Conservation (phyloP, 2,329 filamentous ascomycete genomes). For the Talaromyces amestolkiae region DNA sequence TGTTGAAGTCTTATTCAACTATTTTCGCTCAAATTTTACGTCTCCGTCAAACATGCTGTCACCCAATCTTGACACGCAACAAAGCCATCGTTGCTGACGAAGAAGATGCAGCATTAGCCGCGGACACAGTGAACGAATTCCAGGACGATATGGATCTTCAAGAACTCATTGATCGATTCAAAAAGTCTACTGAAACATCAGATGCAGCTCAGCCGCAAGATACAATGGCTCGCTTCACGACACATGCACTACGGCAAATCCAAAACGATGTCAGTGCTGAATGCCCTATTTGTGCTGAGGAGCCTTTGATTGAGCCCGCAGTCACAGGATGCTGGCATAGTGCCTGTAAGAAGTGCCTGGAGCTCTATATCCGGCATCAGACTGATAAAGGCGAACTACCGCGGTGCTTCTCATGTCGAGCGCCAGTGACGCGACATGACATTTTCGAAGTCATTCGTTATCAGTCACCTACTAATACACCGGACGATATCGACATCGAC, state of each 20-base stretch:
- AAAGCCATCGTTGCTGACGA: constrained; percentile 82
- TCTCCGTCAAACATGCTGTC: constrained; percentile 89
- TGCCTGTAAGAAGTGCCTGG: constrained; percentile 88
- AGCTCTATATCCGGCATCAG: constrained; percentile 86
- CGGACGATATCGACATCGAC: constrained; percentile 45
- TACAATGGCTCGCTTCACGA: constrained; percentile 71
- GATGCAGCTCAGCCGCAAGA: constrained; percentile 48
- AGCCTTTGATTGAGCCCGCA: constrained; percentile 90
- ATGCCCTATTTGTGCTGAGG: constrained; percentile 91
- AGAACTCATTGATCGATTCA: constrained; percentile 80
- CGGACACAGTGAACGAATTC: constrained; percentile 75
- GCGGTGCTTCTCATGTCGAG: constrained; percentile 87
- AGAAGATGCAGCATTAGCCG: constrained; percentile 72
- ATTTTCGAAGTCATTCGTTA: constrained; percentile 90
- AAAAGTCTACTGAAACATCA: constrained; percentile 62
- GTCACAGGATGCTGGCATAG: constrained; percentile 98
- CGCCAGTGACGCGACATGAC: constrained; percentile 75
- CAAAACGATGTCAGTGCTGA: constrained; percentile 84
- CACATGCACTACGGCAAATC: constrained; percentile 86
- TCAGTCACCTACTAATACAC: constrained; percentile 44
- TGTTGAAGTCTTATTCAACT: constrained; percentile 93
- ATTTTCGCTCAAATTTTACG: constrained; percentile 96
- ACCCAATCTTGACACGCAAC: constrained; percentile 85
- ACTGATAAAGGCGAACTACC: constrained; percentile 71
- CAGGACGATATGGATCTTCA: constrained; percentile 96